Conservation (phyloP, 768 basidiomycete genomes). For the Tephrocybe sp. region DNA sequence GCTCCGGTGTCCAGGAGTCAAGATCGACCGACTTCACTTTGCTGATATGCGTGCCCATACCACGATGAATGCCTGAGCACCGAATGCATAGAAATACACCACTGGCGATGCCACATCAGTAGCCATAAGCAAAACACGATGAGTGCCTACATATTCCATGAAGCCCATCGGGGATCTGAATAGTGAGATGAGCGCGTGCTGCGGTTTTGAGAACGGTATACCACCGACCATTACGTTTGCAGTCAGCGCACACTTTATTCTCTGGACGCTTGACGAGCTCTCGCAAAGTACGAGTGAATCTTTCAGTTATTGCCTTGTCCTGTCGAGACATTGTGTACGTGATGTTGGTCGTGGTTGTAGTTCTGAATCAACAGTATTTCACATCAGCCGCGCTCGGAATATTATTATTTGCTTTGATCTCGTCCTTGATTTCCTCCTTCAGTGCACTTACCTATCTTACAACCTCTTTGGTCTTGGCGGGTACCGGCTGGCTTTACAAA, state of each 20-base stretch:
- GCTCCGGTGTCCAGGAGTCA: constrained; percentile 96
- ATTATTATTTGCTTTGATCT: too few species aligned
- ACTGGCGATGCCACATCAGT: constrained; percentile 35
- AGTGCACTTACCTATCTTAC: too few species aligned
- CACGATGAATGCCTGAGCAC: constrained; percentile 95
- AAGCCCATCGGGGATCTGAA: constrained; percentile 95
- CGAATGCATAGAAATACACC: constrained; percentile 96
- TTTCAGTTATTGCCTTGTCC: constrained; percentile 86
- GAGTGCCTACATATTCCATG: constrained; percentile 83
- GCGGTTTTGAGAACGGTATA: constrained; percentile 2
- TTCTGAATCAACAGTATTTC: constrained; percentile 1
- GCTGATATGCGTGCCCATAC: constrained; percentile 98
- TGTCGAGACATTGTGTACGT: constrained; percentile 44
- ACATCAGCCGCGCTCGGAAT: not conserved
- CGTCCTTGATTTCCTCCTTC: not conserved
- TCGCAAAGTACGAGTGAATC: constrained; percentile 73
- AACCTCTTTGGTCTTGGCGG: too few species aligned
- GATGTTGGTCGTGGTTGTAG: constrained; percentile 17
- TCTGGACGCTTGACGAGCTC: constrained; percentile 88
- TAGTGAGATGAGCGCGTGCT: constrained; percentile 4
- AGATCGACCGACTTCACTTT: constrained; percentile 97
- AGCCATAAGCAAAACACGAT: not conserved
- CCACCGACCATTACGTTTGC: constrained; percentile 87
- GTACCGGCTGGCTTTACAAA: too few species aligned
- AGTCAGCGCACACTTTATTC: constrained; percentile 95